Base-by-base conservation (phyloP, 83 land plant species). In the Picea mariana region DNA sequence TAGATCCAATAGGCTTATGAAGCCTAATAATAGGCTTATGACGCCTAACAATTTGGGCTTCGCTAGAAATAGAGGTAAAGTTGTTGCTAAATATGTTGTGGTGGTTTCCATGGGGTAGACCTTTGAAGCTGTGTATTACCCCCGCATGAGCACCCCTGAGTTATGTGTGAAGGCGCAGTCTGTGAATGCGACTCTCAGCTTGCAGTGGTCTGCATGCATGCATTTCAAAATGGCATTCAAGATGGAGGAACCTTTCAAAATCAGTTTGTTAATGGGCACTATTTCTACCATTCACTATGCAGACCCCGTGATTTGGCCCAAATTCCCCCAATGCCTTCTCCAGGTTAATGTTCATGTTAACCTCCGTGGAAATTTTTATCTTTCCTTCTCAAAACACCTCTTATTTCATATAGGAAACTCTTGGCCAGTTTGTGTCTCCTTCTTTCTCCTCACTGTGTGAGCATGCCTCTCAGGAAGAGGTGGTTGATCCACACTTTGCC, bases 191-290 rank as follows among this genome's bases (percentile, higher is more conserved):
- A 90, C 99, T 18, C 85, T 93, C 86, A 86, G 86, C 81, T 83
- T 83, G 31, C 87, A 82, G 18, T 96, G 97, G 99, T 82, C 82
- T 67, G 79, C 97, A 27, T 97, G 98, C 16, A 93, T 95, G 94
- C 87, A 97, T 67, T 92, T 96, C 82, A 96, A 94, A 89, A 96
- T 96, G 99, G 83, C 97, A 6, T 91, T 96, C 62, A 97, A 96
- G 82, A 95, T 96, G 0, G 97, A 96, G 89, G 98, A 96, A 75
- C 92, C 96, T 3, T 91, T 96, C 0, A 80, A 96, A 80, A 93
- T 95, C 61, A 96, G 96, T 80, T 96, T 97, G 97, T 96, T 96
- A 77, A 94, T 93, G 96, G 99, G 99, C 15, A 93, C 96, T 27
- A 82, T 96, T 1, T 85, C 94, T 65, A 78, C 87, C 58, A 94